Base-by-base conservation (phyloP, 228 moss, liverwort and hornwort genomes). In the Sphagnum magellanicum region DNA sequence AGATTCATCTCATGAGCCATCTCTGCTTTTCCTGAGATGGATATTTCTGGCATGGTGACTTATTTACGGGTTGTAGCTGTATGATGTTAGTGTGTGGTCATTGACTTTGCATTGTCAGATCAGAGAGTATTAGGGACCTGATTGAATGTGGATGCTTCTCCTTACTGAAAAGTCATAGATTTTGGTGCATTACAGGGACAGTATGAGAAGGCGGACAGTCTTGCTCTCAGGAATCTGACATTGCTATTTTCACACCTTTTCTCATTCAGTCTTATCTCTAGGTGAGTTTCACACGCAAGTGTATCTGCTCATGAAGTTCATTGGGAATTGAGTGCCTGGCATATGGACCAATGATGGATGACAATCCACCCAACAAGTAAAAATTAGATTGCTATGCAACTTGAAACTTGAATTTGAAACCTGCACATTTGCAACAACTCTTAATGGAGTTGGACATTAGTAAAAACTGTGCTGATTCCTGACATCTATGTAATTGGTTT, bases 171-270 rank as follows among this genome's bases (percentile, higher is more conserved):
- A 32, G 32, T 32, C 32, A 32, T 32, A 32, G 55, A 55, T 55
- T 55, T 55, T 63, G n/a, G 65, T 63, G 49, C 61, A 59, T 62
- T 62, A 50, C 88, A 98, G 94, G 94, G 90, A 59, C 81, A 90
- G 63, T 98, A 98, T 69, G 75, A 70, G 64, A 84, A 74, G 64
- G 83, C 84, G 65, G 94, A 94, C 73, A 89, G 86, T 75, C 90
- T 98, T 73, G 94, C 87, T 13, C 65, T 91, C 66, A 86, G 94
- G 74, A 98, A 98, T 75, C 81, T 98, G 50, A 74, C 92, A 6
- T 77, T 94, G 77, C 89, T 98, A 5, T 84, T 98, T 62, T 90
- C 98, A 1, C 83, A 92, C 67, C 68, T 94, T 11, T 92, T 87
- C 75, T 83, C 78, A 49, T 98, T 98, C 64, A 79, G 80, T 67